Base-by-base conservation (phyloP, 305 asterid genomes). In the Fraxinus latifolia region DNA sequence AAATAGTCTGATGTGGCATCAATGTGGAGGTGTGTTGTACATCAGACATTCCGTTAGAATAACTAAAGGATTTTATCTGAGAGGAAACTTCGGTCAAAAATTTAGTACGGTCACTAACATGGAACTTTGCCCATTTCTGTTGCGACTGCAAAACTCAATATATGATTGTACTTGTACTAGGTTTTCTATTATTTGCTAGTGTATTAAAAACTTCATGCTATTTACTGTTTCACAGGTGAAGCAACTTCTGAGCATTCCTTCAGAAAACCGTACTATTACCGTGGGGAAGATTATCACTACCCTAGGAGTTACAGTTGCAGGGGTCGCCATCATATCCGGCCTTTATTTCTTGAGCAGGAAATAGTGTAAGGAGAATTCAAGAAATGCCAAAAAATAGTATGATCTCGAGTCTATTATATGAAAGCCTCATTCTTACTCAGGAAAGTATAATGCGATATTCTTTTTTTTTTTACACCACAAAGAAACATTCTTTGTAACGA, bases 261-360 rank as follows among this genome's bases (percentile, higher is more conserved):
- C 92, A 11, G 86, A 84, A 58, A 88, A 89, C 77, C 86, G 77
- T 1, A 39, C 60, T 11, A 17, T 90, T 11, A 15, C 91, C 14
- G 83, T 86, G 25, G 76, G 82, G 42, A 94, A 89, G 84, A 85
- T 93, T 36, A 75, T 92, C 37, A 80, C 89, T 31, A 79, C 92
- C 9, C n/a, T 91, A 29, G 96, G 99, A 83, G 90, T 89, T 79
- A 87, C 97, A 58, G 92, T 90, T 76, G 94, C 93, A 0, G 98
- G 97, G 50, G 88, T 86, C 33, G 94, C 97, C 60, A 86, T 95
- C 42, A 9, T 90, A 42, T 89, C 93, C 19, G 95, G 98, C 82
- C 84, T 95, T 72, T 93, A 94, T 83, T 79, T 92, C 31, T 94
- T 94, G 47, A 74, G 82, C 89, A 91, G 89, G 94, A 95, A 94